These are phyloP conservation scores for Aureococcus anophagefferens DNA, from an alignment of 108 stramenopile species.

Conservation along the genomic window DNA sequence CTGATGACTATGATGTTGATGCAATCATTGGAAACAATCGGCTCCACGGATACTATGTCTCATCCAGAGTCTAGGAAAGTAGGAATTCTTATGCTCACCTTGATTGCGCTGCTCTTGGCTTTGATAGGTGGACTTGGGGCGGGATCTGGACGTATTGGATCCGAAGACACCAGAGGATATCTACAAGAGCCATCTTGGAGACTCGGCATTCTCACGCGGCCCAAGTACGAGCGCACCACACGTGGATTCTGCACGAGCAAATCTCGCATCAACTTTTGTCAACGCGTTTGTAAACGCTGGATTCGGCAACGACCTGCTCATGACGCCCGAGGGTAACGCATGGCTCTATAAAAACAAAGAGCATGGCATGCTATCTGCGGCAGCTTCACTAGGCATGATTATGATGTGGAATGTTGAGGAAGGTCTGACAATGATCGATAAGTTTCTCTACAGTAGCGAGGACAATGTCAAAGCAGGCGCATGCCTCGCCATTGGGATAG, in stretches of 20 bases:
- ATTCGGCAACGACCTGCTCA: conserved; percentile 80
- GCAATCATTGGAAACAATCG: conserved; percentile 85
- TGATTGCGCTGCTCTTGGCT: too few relatives aligned
- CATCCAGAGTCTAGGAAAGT: too few relatives aligned
- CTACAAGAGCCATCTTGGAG: conserved; percentile 95
- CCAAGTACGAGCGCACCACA: conserved; percentile 10
- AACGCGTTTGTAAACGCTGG: conserved; percentile 99
- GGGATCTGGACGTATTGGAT: conserved; percentile 83
- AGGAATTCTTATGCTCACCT: too few relatives aligned
- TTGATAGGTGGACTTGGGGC: conserved; percentile 53
- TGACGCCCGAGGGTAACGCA: conserved; percentile 69
- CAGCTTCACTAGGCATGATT: conserved; percentile 89
- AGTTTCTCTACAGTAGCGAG: conserved; percentile 88
- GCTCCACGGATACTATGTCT: conserved; percentile 63
- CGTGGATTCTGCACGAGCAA: conserved; percentile 94
- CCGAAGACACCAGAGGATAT: conserved; percentile 96
- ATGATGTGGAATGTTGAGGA: conserved; percentile 98
- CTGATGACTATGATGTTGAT: conserved; percentile 52
- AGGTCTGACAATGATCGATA: conserved; percentile 94
- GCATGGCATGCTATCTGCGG: conserved; percentile 94
- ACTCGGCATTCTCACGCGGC: conserved; percentile 68
- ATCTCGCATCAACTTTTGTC: conserved; percentile 94
- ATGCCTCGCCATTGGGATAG: conserved; percentile 87
- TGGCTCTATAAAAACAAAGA: conserved; percentile 98
- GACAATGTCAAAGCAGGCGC: conserved; percentile 95